A percentile compares a stretch with the other conserved stretches of the same genome.
Evolutionary conservation across 805 yeast genomes (phyloP).

Genomic region (Myxozyma lipomycoides): DNA sequence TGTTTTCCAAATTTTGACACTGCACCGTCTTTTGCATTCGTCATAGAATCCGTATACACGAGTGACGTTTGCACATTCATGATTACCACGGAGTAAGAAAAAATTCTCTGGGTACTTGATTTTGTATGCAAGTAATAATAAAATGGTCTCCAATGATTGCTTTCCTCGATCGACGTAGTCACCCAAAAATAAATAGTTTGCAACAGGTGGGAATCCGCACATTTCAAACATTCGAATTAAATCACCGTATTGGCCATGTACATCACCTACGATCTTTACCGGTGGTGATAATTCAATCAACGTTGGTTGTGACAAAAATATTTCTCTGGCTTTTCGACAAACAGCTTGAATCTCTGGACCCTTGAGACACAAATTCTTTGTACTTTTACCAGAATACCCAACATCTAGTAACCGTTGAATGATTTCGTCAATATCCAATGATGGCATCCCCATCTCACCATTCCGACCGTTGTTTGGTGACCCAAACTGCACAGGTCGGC

Average conservation of each 20-base stretch:
- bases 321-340: constrained; percentile 83
- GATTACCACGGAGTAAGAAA: constrained; percentile 89
- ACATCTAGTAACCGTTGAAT: constrained; percentile 91
- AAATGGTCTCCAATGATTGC: constrained; percentile 88
- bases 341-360: constrained; percentile 83
- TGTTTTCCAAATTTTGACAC: constrained; percentile 87
- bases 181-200: constrained; percentile 88
- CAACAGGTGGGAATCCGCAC: constrained; percentile 94
- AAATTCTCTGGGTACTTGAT: constrained; percentile 96
- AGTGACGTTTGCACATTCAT: constrained; percentile 95
- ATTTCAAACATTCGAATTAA: constrained; percentile 84
- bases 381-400: constrained; percentile 84
- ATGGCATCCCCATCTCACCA: constrained; percentile 4
- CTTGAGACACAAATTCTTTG: constrained; percentile 82
- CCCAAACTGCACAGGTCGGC: background rate
- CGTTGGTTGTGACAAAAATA: constrained; percentile 86
- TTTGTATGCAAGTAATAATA: constrained; percentile 83
- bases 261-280: constrained; percentile 86
- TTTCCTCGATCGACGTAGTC: constrained; percentile 98
- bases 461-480: background rate
- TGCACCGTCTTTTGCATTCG: constrained; percentile 92
- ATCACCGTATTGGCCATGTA: constrained; percentile 95
- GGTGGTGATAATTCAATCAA: constrained; percentile 82
- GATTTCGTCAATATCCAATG: constrained; percentile 71
- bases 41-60: constrained; percentile 96